These are phyloP conservation scores for Calonectria honghensis DNA, from an alignment of 2,329 filamentous ascomycete species.

Conservation along the genomic window DNA sequence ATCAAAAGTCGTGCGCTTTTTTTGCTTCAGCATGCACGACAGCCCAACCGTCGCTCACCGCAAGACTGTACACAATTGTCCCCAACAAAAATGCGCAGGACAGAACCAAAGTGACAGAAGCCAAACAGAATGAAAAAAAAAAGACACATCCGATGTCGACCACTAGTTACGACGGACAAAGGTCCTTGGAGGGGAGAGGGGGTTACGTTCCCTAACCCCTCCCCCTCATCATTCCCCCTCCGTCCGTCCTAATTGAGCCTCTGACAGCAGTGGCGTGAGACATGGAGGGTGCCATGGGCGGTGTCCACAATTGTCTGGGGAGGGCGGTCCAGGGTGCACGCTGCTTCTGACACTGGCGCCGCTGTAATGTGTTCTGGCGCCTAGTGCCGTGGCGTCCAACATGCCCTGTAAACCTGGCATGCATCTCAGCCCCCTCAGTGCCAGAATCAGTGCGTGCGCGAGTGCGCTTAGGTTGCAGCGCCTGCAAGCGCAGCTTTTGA, in stretches of 20 bases:
- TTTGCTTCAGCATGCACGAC: constrained; percentile 17
- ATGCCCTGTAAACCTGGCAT: constrained; percentile 2
- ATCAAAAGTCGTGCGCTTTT: constrained; percentile 11
- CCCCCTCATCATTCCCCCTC: constrained; percentile 13
- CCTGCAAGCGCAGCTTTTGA: constrained; percentile 19
- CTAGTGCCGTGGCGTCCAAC: constrained; percentile 24
- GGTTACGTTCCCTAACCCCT: constrained; percentile 12
- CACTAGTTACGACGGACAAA: not conserved
- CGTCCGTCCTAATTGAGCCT: constrained; percentile 35
- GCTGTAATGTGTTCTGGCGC: constrained; percentile 3
- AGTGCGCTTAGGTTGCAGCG: constrained; percentile 26
- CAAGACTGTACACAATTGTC: constrained; percentile 1
- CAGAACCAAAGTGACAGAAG: constrained; percentile 4
- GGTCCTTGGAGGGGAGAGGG: not conserved
- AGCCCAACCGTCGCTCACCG: constrained; percentile 18
- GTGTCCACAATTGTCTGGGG: constrained; percentile 25
- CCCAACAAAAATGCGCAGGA: not conserved
- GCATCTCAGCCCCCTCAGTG: constrained; percentile 15
- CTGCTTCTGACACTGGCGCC: constrained; percentile 23
- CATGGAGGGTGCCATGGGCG: constrained; percentile 16
- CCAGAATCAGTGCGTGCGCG: not conserved
- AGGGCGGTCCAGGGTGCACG: constrained; percentile 1
- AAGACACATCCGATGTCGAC: not conserved
- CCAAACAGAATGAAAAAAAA: not conserved
- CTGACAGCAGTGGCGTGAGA: constrained; percentile 41